A percentile compares a stretch with the other conserved stretches of the same genome.
These are phyloP conservation scores for Gracilaria vermiculophylla DNA, from an alignment of 23 red algal genomes.

Conservation along the genomic window DNA sequence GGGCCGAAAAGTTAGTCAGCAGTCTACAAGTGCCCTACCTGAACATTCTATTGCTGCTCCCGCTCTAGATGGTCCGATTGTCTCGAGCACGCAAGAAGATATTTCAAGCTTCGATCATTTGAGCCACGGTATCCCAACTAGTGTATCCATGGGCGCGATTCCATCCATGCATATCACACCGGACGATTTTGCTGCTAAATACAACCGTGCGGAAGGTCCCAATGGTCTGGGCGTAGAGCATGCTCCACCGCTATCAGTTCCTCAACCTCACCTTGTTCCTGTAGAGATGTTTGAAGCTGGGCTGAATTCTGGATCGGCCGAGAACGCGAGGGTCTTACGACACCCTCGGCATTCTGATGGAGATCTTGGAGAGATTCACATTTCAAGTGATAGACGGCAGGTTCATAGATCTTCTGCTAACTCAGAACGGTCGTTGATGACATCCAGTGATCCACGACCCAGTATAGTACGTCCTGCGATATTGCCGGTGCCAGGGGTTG, in stretches of 20 bases:
- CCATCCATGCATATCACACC: slow-evolving; percentile 27
- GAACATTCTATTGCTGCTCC: not conserved
- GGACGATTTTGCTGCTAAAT: slow-evolving; percentile 60
- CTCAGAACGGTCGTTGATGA: not conserved
- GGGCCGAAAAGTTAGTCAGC: slow-evolving; percentile 23
- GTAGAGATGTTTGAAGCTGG: slow-evolving; percentile 16
- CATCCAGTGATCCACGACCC: not conserved
- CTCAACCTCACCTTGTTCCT: slow-evolving; percentile 3
- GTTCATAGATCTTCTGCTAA: not conserved
- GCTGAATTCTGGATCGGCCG: not conserved
- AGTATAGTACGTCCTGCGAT: not conserved
- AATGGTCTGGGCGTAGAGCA: not conserved
- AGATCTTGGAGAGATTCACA: not conserved
- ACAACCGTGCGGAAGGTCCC: not conserved
- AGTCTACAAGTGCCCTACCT: not conserved
- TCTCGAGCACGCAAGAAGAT: slow-evolving; percentile 5
- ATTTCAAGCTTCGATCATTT: slow-evolving; percentile 32
- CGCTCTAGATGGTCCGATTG: not conserved
- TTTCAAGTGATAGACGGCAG: not conserved
- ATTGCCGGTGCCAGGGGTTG: not conserved
- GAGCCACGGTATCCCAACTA: slow-evolving; percentile 19
- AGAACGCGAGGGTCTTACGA: not conserved
- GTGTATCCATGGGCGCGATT: slow-evolving; percentile 46
- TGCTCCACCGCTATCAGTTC: slow-evolving; percentile 5
- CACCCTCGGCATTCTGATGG: not conserved